Evolutionary conservation across 345 rosid species (phyloP).

Genomic region (Eucalyptus tenuipes): DNA sequence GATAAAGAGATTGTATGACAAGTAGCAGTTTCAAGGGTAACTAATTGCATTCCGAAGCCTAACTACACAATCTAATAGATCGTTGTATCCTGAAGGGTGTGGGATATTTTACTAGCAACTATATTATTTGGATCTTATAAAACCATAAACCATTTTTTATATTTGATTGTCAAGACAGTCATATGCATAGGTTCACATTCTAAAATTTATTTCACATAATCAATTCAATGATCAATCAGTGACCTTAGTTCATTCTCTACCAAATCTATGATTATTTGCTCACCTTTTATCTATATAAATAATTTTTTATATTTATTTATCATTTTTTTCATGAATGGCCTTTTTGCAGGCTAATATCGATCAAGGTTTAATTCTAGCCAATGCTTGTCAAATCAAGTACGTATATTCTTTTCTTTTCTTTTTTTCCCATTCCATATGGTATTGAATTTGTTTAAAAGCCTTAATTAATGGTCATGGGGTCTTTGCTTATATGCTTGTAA

Average conservation of each 20-base stretch:
- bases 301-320: no score
- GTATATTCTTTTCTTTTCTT: no score
- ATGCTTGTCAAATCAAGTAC: background rate
- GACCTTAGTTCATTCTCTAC: background rate
- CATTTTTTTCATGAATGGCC: background rate
- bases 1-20: background rate
- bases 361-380: no score
- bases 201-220: background rate
- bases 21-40: background rate
- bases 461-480: background rate
- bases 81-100: fast-evolving
- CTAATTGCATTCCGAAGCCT: background rate
- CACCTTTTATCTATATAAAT: background rate
- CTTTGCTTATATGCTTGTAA: background rate
- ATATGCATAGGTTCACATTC: background rate
- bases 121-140: background rate
- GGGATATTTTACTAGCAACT: background rate
- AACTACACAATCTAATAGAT: background rate
- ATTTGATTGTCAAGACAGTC: background rate
- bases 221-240: background rate
- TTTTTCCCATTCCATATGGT: no score
- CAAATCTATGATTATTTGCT: background rate
- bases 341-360: background rate
- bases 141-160: fast-evolving
- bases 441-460: background rate